Percentiles rank a stretch among this genome's conserved stretches.
These are phyloP conservation scores for Mycena galopus DNA, from an alignment of 768 basidiomycete genomes.

Conservation along the genomic window DNA sequence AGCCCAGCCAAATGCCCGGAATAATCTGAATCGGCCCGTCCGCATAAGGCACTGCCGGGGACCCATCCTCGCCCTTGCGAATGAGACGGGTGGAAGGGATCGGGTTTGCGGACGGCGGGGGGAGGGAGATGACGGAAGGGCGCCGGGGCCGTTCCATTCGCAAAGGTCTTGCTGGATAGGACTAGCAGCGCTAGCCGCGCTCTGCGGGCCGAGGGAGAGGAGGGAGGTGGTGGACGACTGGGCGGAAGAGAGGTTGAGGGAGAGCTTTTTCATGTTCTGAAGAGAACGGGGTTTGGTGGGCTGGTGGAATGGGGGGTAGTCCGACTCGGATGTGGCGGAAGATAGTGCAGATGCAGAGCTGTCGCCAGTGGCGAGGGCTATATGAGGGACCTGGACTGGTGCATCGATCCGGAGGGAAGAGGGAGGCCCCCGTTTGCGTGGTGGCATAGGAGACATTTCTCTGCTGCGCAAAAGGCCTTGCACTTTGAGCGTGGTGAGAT, in stretches of 20 bases:
- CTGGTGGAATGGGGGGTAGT: constrained; percentile 58
- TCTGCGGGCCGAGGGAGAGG: constrained; percentile 53
- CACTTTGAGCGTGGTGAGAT: constrained; percentile 52
- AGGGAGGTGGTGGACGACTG: constrained; percentile 70
- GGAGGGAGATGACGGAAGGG: constrained; percentile 81
- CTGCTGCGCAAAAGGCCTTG: constrained; percentile 37
- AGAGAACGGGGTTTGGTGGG: constrained; percentile 58
- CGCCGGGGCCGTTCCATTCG: constrained; percentile 62
- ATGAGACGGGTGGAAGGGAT: constrained; percentile 65
- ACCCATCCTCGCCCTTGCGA: constrained; percentile 75
- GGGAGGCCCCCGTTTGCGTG: constrained; percentile 65
- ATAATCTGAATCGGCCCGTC: constrained; percentile 89
- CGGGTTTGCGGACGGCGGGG: constrained; percentile 59
- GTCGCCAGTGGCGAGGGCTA: constrained; percentile 61
- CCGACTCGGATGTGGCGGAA: constrained; percentile 66
- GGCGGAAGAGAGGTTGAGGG: constrained; percentile 74
- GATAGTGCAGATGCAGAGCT: constrained; percentile 64
- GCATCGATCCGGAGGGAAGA: constrained; percentile 62
- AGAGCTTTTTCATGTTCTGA: constrained; percentile 84
- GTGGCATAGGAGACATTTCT: constrained; percentile 51
- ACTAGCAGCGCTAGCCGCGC: constrained; percentile 49
- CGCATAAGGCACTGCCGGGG: constrained; percentile 76
- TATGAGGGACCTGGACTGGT: constrained; percentile 61
- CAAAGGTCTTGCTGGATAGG: constrained; percentile 47
- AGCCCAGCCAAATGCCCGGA: constrained; percentile 90